Conservation (phyloP, 495 filamentous ascomycete species). For the Daldinia caldariorum region DNA sequence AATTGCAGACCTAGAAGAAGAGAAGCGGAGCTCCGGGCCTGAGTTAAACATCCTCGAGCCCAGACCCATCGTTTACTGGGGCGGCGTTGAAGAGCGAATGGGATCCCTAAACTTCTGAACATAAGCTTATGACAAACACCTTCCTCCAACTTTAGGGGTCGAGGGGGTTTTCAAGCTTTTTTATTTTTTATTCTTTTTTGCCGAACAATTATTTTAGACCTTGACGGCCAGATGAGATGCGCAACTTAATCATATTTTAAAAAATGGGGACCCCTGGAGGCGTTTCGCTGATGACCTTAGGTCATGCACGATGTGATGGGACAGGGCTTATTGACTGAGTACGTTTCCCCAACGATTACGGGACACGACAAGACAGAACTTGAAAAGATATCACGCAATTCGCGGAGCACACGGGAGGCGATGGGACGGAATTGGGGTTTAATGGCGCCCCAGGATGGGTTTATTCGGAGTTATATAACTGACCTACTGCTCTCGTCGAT, state of each 20-base stretch:
- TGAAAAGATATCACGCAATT: constrained; percentile 22
- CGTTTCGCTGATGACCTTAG: constrained; percentile 29
- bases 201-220: constrained; percentile 14
- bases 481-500: constrained; percentile 1
- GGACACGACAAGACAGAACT: constrained; percentile 24
- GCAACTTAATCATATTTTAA: constrained; percentile 33
- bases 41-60: constrained; percentile 65
- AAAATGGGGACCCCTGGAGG: constrained; percentile 33
- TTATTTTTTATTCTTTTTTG: background rate
- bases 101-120: constrained; percentile 44
- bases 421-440: background rate
- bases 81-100: constrained; percentile 65
- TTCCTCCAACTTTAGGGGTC: background rate
- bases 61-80: constrained; percentile 63
- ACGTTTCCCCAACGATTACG: constrained; percentile 35
- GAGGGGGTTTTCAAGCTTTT: background rate
- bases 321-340: constrained; percentile 45
- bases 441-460: background rate
- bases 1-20: constrained; percentile 57
- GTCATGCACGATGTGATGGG: constrained; percentile 32
- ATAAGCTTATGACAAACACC: background rate
- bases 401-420: constrained; percentile 13
- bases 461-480: constrained; percentile 17
- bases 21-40: constrained; percentile 56
- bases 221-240: constrained; percentile 18